Conservation (phyloP, 495 filamentous ascomycete species). For the Neurospora tetrasperma region DNA sequence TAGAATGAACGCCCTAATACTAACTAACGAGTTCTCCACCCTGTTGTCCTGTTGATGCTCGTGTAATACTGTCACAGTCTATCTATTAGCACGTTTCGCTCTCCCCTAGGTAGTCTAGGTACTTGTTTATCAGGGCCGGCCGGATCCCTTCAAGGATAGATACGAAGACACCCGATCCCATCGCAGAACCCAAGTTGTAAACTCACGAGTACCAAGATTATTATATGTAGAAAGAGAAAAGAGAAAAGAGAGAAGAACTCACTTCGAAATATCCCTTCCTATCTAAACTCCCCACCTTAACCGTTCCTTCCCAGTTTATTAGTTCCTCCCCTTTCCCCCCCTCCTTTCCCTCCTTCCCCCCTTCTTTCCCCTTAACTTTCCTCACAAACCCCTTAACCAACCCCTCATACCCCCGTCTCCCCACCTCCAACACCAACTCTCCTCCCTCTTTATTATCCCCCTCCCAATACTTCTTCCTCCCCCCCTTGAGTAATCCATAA, state of each 20-base stretch:
- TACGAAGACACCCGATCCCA: no score
- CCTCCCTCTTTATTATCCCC: constrained; percentile 18
- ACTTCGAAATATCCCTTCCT: constrained; percentile 39
- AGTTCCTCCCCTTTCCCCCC: no score
- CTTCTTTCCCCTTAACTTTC: no score
- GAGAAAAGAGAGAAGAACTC: background rate
- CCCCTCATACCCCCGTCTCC: constrained; percentile 18
- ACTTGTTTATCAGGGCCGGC: no score
- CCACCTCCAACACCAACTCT: constrained; percentile 26
- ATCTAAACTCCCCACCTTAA: constrained; percentile 44
- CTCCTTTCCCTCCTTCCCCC: no score
- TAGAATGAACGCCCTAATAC: constrained; percentile 1
- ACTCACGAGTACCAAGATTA: no score
- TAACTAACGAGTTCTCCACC: constrained; percentile 6
- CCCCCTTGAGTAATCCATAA: constrained; percentile 44
- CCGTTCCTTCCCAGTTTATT: constrained; percentile 44
- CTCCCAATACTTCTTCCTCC: constrained; percentile 13
- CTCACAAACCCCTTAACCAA: constrained; percentile 27
- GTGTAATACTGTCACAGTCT: constrained; percentile 3
- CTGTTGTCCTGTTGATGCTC: background rate
- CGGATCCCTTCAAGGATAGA: no score
- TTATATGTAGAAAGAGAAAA: no score
- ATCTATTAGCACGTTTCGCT: background rate
- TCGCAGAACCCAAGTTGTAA: no score
- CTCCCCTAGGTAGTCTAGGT: no score